phyloP scores from a whole-genome alignment of 2,329 filamentous ascomycete species.

The Keithomyces neogunnii region DNA sequence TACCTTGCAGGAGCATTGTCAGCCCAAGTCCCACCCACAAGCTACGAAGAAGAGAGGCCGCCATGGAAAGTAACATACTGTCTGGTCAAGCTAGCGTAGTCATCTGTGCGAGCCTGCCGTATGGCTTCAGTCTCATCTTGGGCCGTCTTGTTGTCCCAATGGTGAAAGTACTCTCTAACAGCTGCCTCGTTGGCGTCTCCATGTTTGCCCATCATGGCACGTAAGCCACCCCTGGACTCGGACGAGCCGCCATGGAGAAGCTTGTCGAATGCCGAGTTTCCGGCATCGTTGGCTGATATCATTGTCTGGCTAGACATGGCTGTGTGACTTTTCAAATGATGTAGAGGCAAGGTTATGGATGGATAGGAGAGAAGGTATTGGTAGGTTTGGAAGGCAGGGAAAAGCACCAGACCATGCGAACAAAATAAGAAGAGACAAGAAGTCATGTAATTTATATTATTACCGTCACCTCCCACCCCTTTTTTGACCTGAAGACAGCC shows the following conservation, averaged over 20 bases:
- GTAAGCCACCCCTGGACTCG: slow-evolving; percentile 57
- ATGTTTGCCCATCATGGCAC: slow-evolving; percentile 76
- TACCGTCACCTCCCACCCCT: no score
- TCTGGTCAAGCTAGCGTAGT: neutral
- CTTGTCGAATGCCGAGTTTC: slow-evolving; percentile 80
- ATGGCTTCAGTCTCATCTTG: slow-evolving; percentile 60
- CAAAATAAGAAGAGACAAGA: no score
- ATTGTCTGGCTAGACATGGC: slow-evolving; percentile 34
- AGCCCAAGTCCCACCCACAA: no score
- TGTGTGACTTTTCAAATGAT: no score
- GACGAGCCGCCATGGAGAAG: slow-evolving; percentile 65
- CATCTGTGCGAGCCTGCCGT: slow-evolving; percentile 37
- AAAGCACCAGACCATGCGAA: no score
- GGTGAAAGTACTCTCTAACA: slow-evolving; percentile 88
- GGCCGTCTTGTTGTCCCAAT: slow-evolving; percentile 78
- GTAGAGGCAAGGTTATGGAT: no score
- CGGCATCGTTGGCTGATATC: slow-evolving; percentile 68
- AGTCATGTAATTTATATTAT: no score
- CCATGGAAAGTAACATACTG: neutral
- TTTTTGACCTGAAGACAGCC: no score
- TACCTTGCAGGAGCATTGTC: slow-evolving; percentile 43
- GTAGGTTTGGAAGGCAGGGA: no score
- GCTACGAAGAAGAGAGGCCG: no score
- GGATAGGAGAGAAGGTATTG: no score
- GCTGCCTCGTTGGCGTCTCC: slow-evolving; percentile 62